Conservation (phyloP, 208 protist species). For the Tritrichomonas foetus region DNA sequence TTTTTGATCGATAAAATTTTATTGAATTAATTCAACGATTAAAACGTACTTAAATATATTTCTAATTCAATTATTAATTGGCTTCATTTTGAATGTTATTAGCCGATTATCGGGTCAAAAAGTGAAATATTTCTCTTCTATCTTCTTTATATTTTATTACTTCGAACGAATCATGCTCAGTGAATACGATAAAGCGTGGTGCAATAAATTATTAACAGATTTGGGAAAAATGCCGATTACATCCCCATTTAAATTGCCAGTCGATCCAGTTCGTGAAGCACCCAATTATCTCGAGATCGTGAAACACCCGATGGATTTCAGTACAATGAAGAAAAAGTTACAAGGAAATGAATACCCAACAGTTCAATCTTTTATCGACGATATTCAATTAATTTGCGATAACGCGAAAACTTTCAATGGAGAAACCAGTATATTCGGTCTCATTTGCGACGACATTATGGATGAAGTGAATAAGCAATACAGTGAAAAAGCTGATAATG, state of each 20-base stretch:
- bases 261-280: neutral
- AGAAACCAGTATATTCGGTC: neutral
- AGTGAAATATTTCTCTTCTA: too few species aligned
- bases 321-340: slow-evolving; percentile 33
- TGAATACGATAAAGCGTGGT: neutral
- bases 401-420: slow-evolving; percentile 26
- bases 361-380: neutral
- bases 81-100: too few species aligned
- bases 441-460: slow-evolving; percentile 14
- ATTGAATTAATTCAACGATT: too few species aligned
- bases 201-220: neutral
- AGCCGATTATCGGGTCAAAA: too few species aligned
- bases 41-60: too few species aligned
- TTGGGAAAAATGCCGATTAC: neutral
- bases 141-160: too few species aligned
- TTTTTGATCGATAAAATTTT: too few species aligned
- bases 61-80: too few species aligned
- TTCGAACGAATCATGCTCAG: too few species aligned
- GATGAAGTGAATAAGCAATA: neutral
- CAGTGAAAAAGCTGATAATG: neutral
- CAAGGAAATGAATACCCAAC: neutral
- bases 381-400: slow-evolving; percentile 5
- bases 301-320: slow-evolving; percentile 11
- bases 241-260: neutral
- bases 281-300: neutral